A percentile compares a stretch with the other conserved stretches of the same genome.
phyloP scores from a whole-genome alignment of 1,139 yeast genomes.

The Zygoascus sp. region DNA sequence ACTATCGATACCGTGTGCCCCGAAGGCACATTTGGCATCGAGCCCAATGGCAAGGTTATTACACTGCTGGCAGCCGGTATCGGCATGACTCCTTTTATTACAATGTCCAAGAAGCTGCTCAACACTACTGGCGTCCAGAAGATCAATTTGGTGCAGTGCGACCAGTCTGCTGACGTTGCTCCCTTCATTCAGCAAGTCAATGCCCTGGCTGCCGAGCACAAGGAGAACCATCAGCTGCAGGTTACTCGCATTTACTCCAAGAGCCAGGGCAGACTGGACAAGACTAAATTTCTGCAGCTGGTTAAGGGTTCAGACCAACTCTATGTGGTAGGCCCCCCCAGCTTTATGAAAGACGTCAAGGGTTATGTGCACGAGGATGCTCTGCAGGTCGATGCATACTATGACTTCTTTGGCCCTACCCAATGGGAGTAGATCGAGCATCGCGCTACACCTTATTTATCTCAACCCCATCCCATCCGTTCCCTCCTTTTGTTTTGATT shows the following conservation, averaged over 20 bases:
- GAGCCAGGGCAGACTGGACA: conserved; percentile 17
- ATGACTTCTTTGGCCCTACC: conserved; percentile 9
- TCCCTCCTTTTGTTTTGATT: neutral
- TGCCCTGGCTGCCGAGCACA: conserved; percentile 15
- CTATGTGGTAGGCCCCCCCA: conserved; percentile 24
- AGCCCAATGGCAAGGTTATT: conserved; percentile 34
- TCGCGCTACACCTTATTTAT: too few relatives aligned
- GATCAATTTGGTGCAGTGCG: conserved; percentile 25
- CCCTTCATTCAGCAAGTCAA: conserved; percentile 23
- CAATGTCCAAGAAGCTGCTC: conserved; percentile 44
- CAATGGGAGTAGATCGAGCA: neutral
- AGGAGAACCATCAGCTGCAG: conserved; percentile 17
- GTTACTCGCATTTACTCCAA: conserved; percentile 20
- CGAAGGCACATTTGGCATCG: conserved; percentile 39
- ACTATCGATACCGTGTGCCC: conserved; percentile 53
- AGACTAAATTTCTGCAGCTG: conserved; percentile 18
- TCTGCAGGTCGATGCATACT: neutral
- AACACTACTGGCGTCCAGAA: conserved; percentile 11
- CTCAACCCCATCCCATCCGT: too few relatives aligned
- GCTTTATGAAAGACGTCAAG: conserved; percentile 20
- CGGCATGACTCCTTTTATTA: conserved; percentile 61
- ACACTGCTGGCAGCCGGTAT: conserved; percentile 58
- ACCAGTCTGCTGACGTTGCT: conserved; percentile 17
- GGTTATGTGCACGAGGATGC: neutral
- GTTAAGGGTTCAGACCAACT: conserved; percentile 17